Percentiles rank a stretch among this genome's conserved stretches.
Evolutionary conservation across 2,329 filamentous ascomycete species (phyloP).

Genomic region (Colletotrichum shisoi): DNA sequence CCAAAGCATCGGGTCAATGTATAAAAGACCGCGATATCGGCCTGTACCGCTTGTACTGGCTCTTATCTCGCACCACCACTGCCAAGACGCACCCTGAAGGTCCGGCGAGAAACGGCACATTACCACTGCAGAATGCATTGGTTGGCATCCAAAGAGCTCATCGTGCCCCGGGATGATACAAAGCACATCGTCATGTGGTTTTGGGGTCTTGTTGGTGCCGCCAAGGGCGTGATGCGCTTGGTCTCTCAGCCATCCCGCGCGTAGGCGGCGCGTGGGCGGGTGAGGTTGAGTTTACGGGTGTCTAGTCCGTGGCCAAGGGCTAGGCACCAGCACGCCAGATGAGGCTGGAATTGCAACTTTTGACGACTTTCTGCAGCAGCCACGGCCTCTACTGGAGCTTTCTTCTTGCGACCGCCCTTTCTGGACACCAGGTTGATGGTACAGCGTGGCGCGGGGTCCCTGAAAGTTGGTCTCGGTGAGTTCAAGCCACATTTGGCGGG

Average conservation of each 20-base stretch:
- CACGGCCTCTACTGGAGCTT: neutral
- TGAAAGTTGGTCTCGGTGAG: conserved; percentile 20
- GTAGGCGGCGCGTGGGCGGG: conserved; percentile 9
- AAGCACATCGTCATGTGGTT: neutral
- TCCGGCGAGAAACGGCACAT: neutral
- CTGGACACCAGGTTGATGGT: neutral
- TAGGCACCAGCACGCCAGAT: conserved; percentile 38
- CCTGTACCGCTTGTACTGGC: neutral
- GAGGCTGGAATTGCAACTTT: conserved; percentile 37
- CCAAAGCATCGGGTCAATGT: conserved; percentile 1
- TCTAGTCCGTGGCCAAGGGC: conserved; percentile 34
- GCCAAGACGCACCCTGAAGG: conserved; percentile 7
- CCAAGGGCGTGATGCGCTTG: conserved; percentile 18
- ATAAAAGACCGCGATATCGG: too few relatives aligned
- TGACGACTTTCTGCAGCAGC: conserved; percentile 20
- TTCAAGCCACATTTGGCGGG: conserved; percentile 37
- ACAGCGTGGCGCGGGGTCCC: conserved; percentile 31
- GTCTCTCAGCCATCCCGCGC: conserved; percentile 21
- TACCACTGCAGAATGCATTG: neutral
- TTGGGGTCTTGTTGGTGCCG: neutral
- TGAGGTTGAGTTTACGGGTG: conserved; percentile 17
- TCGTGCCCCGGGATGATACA: neutral
- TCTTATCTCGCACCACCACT: neutral
- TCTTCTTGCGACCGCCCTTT: conserved; percentile 12
- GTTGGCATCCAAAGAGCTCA: conserved; percentile 3